These are phyloP conservation scores for Lactifluus pinguis DNA, from an alignment of 768 basidiomycete genomes.

Conservation along the genomic window DNA sequence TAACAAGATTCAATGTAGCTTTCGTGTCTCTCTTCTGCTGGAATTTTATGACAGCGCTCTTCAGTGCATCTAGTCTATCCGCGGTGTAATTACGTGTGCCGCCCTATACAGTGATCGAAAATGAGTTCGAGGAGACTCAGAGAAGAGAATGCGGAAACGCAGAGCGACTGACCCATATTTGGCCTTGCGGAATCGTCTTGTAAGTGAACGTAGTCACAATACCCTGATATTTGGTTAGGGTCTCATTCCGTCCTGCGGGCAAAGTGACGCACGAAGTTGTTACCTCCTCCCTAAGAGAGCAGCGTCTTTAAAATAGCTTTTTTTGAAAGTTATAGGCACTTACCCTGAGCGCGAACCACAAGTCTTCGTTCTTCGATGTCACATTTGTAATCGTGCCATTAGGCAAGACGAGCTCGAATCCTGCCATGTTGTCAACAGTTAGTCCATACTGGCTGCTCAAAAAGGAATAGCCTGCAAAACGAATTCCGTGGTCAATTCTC, in stretches of 20 bases:
- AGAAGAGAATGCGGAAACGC: neutral
- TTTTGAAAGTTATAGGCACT: neutral
- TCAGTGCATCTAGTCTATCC: neutral
- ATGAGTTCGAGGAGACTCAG: conserved; percentile 7
- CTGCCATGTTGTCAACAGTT: conserved; percentile 28
- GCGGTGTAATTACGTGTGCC: neutral
- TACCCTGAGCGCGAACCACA: conserved; percentile 15
- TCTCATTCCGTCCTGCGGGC: too few relatives aligned
- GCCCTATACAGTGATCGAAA: neutral
- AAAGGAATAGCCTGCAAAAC: conserved; percentile 25
- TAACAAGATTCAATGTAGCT: neutral
- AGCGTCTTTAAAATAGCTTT: neutral
- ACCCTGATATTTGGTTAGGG: neutral
- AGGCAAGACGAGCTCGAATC: conserved; percentile 25
- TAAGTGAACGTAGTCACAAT: conserved; percentile 6
- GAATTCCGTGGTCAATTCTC: neutral
- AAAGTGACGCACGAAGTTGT: conserved; percentile 7
- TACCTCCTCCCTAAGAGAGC: conserved; percentile 3
- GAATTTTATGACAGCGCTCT: neutral
- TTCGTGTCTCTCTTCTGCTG: conserved; percentile 7
- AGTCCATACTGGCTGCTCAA: conserved; percentile 15
- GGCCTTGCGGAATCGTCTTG: conserved; percentile 3
- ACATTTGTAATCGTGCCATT: conserved; percentile 20
- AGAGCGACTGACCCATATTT: neutral
- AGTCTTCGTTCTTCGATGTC: neutral